phyloP scores from a whole-genome alignment of 1,284 basidiomycete species.

The Boletus holoroseus region DNA sequence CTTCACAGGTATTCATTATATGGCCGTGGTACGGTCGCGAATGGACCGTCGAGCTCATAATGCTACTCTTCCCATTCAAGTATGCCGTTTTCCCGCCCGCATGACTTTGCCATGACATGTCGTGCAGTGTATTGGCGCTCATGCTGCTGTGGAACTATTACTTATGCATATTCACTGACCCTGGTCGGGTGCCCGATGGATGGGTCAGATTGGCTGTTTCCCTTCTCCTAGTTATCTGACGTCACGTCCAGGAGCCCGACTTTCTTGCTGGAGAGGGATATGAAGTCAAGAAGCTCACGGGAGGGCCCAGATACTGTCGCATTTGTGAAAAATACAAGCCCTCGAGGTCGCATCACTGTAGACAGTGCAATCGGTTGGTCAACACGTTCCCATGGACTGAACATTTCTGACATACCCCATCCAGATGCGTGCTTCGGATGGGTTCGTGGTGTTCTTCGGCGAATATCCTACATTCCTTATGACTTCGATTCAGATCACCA shows the following conservation, averaged over 20 bases:
- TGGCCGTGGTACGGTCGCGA: slow-evolving; percentile 85
- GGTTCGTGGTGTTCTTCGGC: slow-evolving; percentile 40
- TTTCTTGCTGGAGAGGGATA: slow-evolving; percentile 61
- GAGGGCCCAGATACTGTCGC: slow-evolving; percentile 76
- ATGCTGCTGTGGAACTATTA: slow-evolving; percentile 86
- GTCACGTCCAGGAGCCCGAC: slow-evolving; percentile 60
- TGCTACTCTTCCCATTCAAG: slow-evolving; percentile 85
- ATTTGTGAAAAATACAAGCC: slow-evolving; percentile 72
- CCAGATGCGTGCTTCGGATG: slow-evolving; percentile 77
- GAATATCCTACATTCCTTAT: slow-evolving; percentile 1
- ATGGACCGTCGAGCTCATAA: slow-evolving; percentile 65
- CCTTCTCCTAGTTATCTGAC: slow-evolving; percentile 5
- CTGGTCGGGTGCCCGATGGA: slow-evolving; percentile 72
- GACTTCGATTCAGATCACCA: slow-evolving; percentile 66
- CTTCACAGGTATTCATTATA: slow-evolving; percentile 83
- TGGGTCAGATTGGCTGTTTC: slow-evolving; percentile 56
- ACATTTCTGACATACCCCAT: slow-evolving; percentile 10
- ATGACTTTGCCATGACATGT: slow-evolving; percentile 12
- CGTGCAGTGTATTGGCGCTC: slow-evolving; percentile 60
- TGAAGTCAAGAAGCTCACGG: slow-evolving; percentile 83
- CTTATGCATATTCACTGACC: slow-evolving; percentile 74
- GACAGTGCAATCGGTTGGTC: slow-evolving; percentile 73
- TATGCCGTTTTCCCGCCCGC: slow-evolving; percentile 36
- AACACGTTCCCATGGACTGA: not conserved
- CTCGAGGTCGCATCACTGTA: slow-evolving; percentile 83